Conservation (phyloP, 2,329 filamentous ascomycete genomes). For the Alternaria sp. region DNA sequence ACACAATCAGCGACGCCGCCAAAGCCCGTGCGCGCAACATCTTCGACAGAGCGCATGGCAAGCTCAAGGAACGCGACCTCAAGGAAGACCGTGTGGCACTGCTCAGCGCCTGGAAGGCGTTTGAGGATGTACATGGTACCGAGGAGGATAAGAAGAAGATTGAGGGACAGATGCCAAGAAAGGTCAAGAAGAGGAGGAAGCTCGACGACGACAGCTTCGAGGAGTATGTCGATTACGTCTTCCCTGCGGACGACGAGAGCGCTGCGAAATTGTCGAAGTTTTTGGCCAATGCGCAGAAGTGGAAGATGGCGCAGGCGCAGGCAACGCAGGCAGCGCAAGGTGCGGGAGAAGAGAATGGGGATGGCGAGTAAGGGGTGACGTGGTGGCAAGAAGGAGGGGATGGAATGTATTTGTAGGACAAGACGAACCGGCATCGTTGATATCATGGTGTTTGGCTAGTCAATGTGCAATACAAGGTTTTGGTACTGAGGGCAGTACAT, state of each 20-base stretch:
- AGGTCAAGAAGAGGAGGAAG: constrained; percentile 90
- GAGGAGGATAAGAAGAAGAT: constrained; percentile 80
- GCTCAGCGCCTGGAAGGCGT: constrained; percentile 90
- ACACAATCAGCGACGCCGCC: constrained; percentile 78
- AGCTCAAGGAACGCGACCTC: constrained; percentile 87
- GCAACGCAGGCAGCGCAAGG: constrained; percentile 20
- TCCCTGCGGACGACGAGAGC: constrained; percentile 92
- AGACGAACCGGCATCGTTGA: too few relatives aligned
- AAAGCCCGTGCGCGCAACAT: constrained; percentile 82
- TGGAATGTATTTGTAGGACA: accelerated
- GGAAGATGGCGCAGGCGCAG: constrained; percentile 70
- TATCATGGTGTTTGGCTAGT: too few relatives aligned
- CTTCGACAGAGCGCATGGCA: constrained; percentile 84
- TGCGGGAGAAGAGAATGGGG: constrained; percentile 6
- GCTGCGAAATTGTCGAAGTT: constrained; percentile 84
- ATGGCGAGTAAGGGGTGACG: neutral
- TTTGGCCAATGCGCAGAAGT: constrained; percentile 83
- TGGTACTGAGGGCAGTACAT: too few relatives aligned
- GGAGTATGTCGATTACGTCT: constrained; percentile 97
- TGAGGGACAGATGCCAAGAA: constrained; percentile 91
- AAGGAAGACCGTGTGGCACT: constrained; percentile 93
- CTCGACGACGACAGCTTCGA: constrained; percentile 93
- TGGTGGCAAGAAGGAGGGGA: neutral
- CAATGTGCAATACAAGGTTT: too few relatives aligned
- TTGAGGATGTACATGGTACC: constrained; percentile 85